Conservation (phyloP, 202 grass and related monocot genomes). For the Musa balbisiana region DNA sequence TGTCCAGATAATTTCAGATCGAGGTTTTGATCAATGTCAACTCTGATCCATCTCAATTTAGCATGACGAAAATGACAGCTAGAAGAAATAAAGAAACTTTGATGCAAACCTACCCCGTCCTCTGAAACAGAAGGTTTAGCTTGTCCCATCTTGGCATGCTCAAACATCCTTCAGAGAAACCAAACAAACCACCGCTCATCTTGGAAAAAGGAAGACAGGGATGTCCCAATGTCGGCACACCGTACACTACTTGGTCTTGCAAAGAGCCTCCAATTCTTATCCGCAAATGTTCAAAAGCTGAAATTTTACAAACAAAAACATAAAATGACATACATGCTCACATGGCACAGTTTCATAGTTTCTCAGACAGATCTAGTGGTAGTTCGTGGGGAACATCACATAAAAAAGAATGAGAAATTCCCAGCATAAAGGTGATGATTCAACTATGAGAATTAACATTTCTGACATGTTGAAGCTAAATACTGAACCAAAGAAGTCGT, state of each 20-base stretch:
- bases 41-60: no score
- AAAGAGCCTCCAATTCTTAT: constrained; percentile 93
- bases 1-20: no score
- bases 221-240: constrained; percentile 45
- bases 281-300: constrained; percentile 77
- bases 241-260: constrained; percentile 92
- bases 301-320: constrained; percentile 7
- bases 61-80: no score
- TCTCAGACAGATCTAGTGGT: constrained; percentile 5
- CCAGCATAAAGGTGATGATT: background rate
- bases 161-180: constrained; percentile 94
- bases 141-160: constrained; percentile 92
- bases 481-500: constrained; percentile 9
- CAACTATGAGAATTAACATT: background rate
- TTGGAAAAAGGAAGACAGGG: constrained; percentile 60
- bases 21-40: no score
- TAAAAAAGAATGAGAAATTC: background rate
- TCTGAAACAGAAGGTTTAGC: constrained; percentile 65
- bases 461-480: background rate
- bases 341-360: constrained; percentile 3
- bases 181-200: constrained; percentile 61
- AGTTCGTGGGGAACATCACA: background rate
- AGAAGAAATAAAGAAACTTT: no score
- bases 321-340: constrained; percentile 1
- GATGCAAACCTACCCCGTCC: constrained; percentile 45